phyloP scores from a whole-genome alignment of 2,329 filamentous ascomycete species.

The Fusarium virguliforme region DNA sequence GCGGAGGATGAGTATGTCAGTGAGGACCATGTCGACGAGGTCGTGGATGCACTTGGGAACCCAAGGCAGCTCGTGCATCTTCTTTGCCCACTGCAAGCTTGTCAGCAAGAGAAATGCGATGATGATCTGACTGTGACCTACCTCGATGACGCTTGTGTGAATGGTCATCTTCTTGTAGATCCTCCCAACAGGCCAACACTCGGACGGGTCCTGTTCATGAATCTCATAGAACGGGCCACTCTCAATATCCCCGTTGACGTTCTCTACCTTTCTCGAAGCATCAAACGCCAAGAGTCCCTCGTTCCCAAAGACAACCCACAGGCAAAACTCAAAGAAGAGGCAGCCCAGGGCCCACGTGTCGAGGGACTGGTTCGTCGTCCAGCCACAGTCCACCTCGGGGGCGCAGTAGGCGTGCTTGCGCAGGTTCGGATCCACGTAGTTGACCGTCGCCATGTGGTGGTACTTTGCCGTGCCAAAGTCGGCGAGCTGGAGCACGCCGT shows the following conservation, averaged over 20 bases:
- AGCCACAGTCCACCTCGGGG: not conserved
- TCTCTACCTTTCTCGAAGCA: not conserved
- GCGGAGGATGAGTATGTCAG: slow-evolving; percentile 4
- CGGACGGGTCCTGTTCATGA: not conserved
- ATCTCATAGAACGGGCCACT: not conserved
- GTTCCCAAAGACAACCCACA: slow-evolving; percentile 22
- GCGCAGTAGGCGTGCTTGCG: not conserved
- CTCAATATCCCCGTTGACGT: not conserved
- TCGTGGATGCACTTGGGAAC: slow-evolving; percentile 10
- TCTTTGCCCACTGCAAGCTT: slow-evolving; percentile 1
- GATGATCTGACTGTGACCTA: not conserved
- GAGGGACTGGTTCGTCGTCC: slow-evolving; percentile 12
- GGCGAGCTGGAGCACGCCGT: slow-evolving; percentile 24
- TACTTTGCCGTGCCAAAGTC: slow-evolving; percentile 25
- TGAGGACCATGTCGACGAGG: slow-evolving; percentile 1
- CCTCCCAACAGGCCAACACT: not conserved
- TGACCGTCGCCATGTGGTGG: slow-evolving; percentile 17
- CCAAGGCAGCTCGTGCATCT: not conserved
- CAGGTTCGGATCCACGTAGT: slow-evolving; percentile 10
- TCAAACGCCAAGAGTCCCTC: not conserved
- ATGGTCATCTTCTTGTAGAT: slow-evolving; percentile 1
- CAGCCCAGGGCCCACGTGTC: slow-evolving; percentile 26
- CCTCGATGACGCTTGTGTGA: not conserved
- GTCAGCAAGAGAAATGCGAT: not conserved
- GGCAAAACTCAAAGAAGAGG: slow-evolving; percentile 23